Evolutionary conservation across 2,329 filamentous ascomycete genomes (phyloP), one percentile per base, ranked within the genome.

Genomic region (Sporothrix schenckii): DNA sequence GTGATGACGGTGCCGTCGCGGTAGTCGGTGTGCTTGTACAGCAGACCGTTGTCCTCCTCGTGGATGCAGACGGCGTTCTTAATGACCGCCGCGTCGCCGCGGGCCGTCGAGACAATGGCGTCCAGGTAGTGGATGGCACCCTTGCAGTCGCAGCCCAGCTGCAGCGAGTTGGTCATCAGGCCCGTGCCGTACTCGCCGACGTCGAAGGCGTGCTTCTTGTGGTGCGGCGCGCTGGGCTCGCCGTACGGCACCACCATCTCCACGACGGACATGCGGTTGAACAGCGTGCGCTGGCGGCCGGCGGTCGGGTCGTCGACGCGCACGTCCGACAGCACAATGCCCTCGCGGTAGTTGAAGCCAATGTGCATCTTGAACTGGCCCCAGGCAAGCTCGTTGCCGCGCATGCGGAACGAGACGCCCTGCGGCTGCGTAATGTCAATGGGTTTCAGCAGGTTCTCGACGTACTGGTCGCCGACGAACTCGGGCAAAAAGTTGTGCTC

Each of bases 21-120:
- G 86, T 97, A 97, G 80, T 97, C 94, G 19, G 89, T 93, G 81
- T 96, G 92, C 82, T 97, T 97, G 87, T 96, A 97, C 0, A 97
- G 84, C 71, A 97, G 95, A 6, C 94, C 94, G 1, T 88, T 88
- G 74, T 97, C 94, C 81, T 97, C 94, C 79, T 97, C 94, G 80
- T 97, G 94, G 74, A 97, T 94, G 79, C 94, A 97, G 75, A 97
- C 91, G 50, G 94, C 94, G 77, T 97, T 97, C 84, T 97, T 94
- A 82, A 97, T 93, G 1, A 89, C 91, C 4, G 89, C 88, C 39
- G 91, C 84, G n/a, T 87, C 86, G 30, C 94, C 94, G 4, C 88
- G 87, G 16, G 88, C 86, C 71, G 93, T 93, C 53, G 94, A 91
- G 77, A 97, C 95, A 13, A 91, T 87, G 2, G 92, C 93, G 76